These are phyloP conservation scores for Paracamarosporium sp. DNA, from an alignment of 2,329 filamentous ascomycete species.

Conservation along the genomic window DNA sequence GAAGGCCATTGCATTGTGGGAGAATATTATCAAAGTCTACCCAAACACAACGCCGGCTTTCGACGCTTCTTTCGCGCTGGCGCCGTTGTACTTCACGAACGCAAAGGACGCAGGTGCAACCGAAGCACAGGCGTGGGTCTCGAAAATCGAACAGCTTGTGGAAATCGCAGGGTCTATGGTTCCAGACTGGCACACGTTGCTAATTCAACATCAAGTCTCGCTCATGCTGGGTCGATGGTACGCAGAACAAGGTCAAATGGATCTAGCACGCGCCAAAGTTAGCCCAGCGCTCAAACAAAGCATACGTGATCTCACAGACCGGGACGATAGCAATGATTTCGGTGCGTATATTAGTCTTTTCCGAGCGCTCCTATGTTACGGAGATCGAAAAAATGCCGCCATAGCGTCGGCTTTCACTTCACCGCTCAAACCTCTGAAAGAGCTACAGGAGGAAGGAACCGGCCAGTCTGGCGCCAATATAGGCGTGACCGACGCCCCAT, in stretches of 20 bases:
- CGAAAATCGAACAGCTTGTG: background rate
- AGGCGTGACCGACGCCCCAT: background rate
- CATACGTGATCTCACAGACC: background rate
- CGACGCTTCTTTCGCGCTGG: background rate
- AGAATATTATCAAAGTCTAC: background rate
- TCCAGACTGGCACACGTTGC: background rate
- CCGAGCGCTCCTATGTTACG: background rate
- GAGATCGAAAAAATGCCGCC: background rate
- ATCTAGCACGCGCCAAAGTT: background rate
- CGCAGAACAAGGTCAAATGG: background rate
- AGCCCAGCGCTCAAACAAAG: background rate
- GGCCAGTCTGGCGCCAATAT: background rate
- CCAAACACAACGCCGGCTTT: background rate
- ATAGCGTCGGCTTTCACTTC: background rate
- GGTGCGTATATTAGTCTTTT: background rate
- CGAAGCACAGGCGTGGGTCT: background rate
- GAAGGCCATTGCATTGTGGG: background rate
- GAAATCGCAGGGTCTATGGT: background rate
- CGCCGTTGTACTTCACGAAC: background rate
- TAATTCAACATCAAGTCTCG: background rate
- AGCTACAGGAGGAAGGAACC: background rate
- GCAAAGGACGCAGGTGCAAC: background rate
- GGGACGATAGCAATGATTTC: background rate
- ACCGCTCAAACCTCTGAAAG: background rate
- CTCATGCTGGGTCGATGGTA: background rate